Percentiles rank a stretch among this genome's conserved stretches.
These are phyloP conservation scores for Spencermartinsiella ligniputridi DNA, from an alignment of 1,139 yeast species.

Conservation along the genomic window DNA sequence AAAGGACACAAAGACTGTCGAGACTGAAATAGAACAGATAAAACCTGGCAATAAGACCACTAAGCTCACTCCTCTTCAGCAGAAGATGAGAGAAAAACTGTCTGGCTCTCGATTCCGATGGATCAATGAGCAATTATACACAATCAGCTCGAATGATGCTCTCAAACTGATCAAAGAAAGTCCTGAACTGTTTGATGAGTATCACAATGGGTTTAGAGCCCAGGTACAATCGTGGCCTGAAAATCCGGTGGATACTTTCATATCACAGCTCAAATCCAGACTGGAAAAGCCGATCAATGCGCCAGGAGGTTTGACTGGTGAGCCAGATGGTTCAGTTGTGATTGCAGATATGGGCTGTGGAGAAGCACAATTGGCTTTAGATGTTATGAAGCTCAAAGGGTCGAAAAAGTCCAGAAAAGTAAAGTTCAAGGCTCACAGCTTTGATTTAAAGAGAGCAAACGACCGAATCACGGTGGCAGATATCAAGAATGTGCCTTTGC, in stretches of 20 bases:
- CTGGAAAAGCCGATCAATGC: constrained; percentile 71
- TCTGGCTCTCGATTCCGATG: constrained; percentile 95
- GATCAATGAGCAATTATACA: constrained; percentile 94
- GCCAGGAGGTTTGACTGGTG: constrained; percentile 84
- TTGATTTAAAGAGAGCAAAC: constrained; percentile 83
- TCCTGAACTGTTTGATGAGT: constrained; percentile 87
- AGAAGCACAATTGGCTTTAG: constrained; percentile 80
- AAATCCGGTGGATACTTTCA: constrained; percentile 90
- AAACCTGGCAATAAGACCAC: background rate
- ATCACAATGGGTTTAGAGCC: constrained; percentile 89
- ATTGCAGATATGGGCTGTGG: constrained; percentile 99
- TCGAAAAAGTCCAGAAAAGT: constrained; percentile 35
- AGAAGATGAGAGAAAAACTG: constrained; percentile 90
- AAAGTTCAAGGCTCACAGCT: constrained; percentile 67
- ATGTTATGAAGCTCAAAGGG: constrained; percentile 45
- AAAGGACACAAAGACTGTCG: constrained; percentile 1
- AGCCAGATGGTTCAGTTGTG: constrained; percentile 46
- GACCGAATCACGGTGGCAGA: constrained; percentile 93
- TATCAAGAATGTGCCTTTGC: constrained; percentile 81
- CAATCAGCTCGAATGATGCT: constrained; percentile 76
- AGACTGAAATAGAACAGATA: constrained; percentile 14
- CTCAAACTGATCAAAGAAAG: constrained; percentile 66
- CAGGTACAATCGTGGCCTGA: constrained; percentile 98
- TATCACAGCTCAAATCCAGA: constrained; percentile 61
- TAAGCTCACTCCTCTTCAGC: constrained; percentile 86